Evolutionary conservation across 2,329 filamentous ascomycete species (phyloP).

Genomic region (Penicillium sp.): DNA sequence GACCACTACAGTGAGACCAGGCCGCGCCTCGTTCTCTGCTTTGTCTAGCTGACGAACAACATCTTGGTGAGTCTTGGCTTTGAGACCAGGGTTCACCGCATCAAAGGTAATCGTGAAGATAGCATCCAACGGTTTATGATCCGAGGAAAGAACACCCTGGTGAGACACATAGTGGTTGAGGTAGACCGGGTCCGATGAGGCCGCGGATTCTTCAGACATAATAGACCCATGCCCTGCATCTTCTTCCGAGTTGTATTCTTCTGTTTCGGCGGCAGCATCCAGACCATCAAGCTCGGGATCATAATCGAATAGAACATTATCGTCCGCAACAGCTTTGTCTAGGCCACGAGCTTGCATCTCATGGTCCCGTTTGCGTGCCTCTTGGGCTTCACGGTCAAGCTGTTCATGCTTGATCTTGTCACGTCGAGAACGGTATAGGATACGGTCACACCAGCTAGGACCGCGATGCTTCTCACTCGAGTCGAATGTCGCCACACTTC

Average conservation of each 20-base stretch:
- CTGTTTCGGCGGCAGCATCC: constrained; percentile 43
- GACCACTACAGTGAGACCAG: constrained; percentile 79
- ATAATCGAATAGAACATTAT: constrained; percentile 87
- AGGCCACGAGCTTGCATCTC: constrained; percentile 83
- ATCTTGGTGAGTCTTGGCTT: constrained; percentile 81
- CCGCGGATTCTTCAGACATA: constrained; percentile 32
- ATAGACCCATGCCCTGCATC: constrained; percentile 46
- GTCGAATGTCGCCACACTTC: constrained; percentile 90
- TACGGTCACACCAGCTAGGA: constrained; percentile 96
- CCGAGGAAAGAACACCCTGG: constrained; percentile 86
- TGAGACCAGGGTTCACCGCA: constrained; percentile 81
- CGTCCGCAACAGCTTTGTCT: constrained; percentile 73
- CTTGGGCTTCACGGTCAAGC: constrained; percentile 66
- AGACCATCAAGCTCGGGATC: constrained; percentile 77
- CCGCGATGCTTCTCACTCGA: constrained; percentile 91
- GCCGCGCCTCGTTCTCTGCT: constrained; percentile 87
- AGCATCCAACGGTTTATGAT: constrained; percentile 89
- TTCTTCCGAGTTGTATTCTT: constrained; percentile 64
- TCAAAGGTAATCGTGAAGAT: constrained; percentile 85
- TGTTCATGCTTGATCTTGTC: constrained; percentile 70
- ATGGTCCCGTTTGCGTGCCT: constrained; percentile 73
- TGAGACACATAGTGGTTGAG: constrained; percentile 81
- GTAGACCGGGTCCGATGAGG: constrained; percentile 54
- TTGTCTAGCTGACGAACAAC: constrained; percentile 87
- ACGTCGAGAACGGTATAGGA: constrained; percentile 78